Base-by-base conservation (phyloP, 202 grass and related monocot species). In the Zizania palustris region DNA sequence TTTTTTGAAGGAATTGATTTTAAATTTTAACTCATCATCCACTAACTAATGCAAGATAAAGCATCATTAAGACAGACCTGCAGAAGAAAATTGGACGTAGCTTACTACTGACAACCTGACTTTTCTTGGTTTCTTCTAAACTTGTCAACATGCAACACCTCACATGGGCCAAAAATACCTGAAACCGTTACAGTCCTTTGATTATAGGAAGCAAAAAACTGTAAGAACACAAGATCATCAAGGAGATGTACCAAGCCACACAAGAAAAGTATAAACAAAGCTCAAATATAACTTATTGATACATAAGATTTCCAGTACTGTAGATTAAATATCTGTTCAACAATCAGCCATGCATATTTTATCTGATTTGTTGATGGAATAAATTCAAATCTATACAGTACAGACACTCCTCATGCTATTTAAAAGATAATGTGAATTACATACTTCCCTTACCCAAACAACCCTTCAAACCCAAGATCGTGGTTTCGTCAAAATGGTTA, bases 91-190 rank as follows among this genome's bases (percentile, higher is more conserved):
- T 73, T 14, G 78, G 82, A 73, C 77, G 58, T 9, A 58, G 70
- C 50, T 49, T 71, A 75, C 83, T 54, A 46, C 51, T 57, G 37
- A 63, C 73, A 75, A 90, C 28, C 40, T 80, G 78, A 42, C 69
- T 57, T 72, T 54, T 83, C 55, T 80, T 82, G 50, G 44, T 54
- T 63, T 83, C 88, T 71, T 83, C 62, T 45, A 80, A 66, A 71
- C 69, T 41, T 72, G 69, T 83, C 63, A 83, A 22, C 60, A 74
- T 72, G 40, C 5, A 83, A 15, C 45, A 90, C 79, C 56, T 83
- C 79, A 86, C 83, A 90, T 72, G 67, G 78, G 75, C 88, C 83
- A 66, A 63, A 60, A 41, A 90, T 90, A 41, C 68, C 72, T 69
- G 57, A 70, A 74, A 71, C 67, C 55, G 67, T 76, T 75, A 90